These are phyloP conservation scores for Exobasidium cylindrosporum DNA, from an alignment of 1,284 basidiomycete genomes.

Conservation along the genomic window DNA sequence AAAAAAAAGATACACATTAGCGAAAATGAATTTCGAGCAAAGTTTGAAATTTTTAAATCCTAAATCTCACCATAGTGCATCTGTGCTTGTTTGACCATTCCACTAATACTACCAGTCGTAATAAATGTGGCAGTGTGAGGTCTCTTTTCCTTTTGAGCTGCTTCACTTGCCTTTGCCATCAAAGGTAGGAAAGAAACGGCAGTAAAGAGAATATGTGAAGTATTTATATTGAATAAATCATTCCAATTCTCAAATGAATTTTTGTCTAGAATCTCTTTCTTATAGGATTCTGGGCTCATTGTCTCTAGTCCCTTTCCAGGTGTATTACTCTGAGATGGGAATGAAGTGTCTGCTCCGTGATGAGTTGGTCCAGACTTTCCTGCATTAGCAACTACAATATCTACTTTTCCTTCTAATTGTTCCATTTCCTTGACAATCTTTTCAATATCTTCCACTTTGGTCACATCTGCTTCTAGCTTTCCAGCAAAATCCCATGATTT, in stretches of 20 bases:
- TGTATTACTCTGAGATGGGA: constrained; percentile 26
- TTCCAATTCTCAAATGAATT: constrained; percentile 43
- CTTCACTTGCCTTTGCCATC: constrained; percentile 26
- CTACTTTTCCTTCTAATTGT: constrained; percentile 29
- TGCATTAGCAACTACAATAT: constrained; percentile 37
- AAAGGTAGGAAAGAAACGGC: constrained; percentile 36
- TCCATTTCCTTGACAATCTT: constrained; percentile 18
- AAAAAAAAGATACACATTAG: neutral
- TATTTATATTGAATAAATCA: constrained; percentile 34
- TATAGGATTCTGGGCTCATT: constrained; percentile 26
- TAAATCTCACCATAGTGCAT: constrained; percentile 40
- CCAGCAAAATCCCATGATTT: constrained; percentile 27
- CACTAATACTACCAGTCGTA: constrained; percentile 28
- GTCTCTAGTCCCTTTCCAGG: constrained; percentile 30
- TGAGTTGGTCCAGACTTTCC: constrained; percentile 32
- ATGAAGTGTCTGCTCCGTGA: constrained; percentile 30
- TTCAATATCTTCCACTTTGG: constrained; percentile 17
- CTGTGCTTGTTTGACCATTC: constrained; percentile 34
- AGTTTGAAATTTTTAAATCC: constrained; percentile 23
- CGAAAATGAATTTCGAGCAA: neutral
- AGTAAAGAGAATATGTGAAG: constrained; percentile 31
- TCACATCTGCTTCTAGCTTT: constrained; percentile 16
- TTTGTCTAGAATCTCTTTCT: constrained; percentile 28
- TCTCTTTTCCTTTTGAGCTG: constrained; percentile 19
- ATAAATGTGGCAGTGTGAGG: constrained; percentile 24